Conservation (phyloP, 768 basidiomycete genomes). For the Rhodotorula toruloides region DNA sequence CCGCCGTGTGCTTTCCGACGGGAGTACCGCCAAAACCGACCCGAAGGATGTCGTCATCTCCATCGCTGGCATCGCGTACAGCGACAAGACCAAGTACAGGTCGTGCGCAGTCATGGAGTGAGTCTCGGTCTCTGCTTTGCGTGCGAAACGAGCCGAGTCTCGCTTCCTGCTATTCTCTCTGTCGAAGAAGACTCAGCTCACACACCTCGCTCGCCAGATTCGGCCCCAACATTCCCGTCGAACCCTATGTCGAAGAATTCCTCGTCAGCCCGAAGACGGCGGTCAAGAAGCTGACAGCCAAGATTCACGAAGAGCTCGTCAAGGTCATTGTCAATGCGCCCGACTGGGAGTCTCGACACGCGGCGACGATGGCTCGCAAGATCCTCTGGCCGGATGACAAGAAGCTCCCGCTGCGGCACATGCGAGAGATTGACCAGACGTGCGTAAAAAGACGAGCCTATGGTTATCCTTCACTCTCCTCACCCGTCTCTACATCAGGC, state of each 20-base stretch:
- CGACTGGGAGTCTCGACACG: slow-evolving; percentile 89
- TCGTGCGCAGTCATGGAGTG: slow-evolving; percentile 64
- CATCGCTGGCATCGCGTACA: slow-evolving; percentile 66
- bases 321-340: slow-evolving; percentile 82
- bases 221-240: slow-evolving; percentile 71
- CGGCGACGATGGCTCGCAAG: slow-evolving; percentile 86
- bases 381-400: slow-evolving; percentile 80
- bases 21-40: neutral
- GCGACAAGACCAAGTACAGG: slow-evolving; percentile 91
- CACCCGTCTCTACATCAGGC: too few species aligned
- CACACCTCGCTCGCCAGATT: too few species aligned
- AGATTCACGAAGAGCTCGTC: slow-evolving; percentile 65
- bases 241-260: slow-evolving; percentile 70
- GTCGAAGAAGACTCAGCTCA: neutral
- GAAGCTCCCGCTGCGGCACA: slow-evolving; percentile 71
- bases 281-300: slow-evolving; percentile 76
- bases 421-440: slow-evolving; percentile 83
- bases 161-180: too few species aligned
- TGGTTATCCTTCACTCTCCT: too few species aligned
- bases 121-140: neutral
- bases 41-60: slow-evolving; percentile 36
- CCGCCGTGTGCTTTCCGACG: slow-evolving; percentile 19
- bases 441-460: slow-evolving; percentile 55
- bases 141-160: too few species aligned
- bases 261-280: slow-evolving; percentile 66